Conservation (phyloP, 148 eudicot genomes). For the Cornus suecica region DNA sequence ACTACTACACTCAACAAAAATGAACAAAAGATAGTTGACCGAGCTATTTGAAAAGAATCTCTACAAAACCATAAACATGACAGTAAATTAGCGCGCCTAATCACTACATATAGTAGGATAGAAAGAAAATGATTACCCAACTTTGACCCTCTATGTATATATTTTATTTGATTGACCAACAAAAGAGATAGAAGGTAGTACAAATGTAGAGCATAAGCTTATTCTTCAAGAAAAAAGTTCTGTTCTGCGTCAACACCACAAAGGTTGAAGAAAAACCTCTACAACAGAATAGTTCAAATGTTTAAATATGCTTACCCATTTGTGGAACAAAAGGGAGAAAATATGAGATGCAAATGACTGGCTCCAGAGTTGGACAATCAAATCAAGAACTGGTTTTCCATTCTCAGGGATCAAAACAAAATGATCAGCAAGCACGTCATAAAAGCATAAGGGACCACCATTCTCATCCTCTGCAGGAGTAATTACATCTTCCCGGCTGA, state of each 20-base stretch:
- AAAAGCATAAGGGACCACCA: conserved; percentile 63
- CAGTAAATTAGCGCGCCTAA: too few species aligned
- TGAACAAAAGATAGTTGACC: too few species aligned
- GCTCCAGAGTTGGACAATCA: conserved; percentile 95
- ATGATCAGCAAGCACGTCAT: conserved; percentile 84
- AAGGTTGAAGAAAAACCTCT: conserved; percentile 3
- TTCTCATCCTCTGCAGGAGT: conserved; percentile 37
- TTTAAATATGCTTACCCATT: conserved; percentile 62
- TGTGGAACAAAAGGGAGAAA: conserved; percentile 82
- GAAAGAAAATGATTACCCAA: neutral
- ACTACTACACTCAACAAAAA: too few species aligned
- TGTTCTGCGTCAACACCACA: neutral
- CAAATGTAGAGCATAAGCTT: too few species aligned
- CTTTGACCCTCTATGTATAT: neutral
- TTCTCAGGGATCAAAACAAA: conserved; percentile 64
- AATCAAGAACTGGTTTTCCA: conserved; percentile 80
- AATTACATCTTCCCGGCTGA: conserved; percentile 56
- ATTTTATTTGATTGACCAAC: too few species aligned
- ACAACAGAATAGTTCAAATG: neutral
- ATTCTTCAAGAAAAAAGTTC: neutral
- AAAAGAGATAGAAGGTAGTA: too few species aligned
- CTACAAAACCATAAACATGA: too few species aligned
- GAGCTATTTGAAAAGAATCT: too few species aligned
- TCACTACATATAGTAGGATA: neutral
- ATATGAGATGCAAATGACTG: conserved; percentile 95